Conservation (phyloP, 73 alveolate genomes). For the Effrenium voratum region DNA sequence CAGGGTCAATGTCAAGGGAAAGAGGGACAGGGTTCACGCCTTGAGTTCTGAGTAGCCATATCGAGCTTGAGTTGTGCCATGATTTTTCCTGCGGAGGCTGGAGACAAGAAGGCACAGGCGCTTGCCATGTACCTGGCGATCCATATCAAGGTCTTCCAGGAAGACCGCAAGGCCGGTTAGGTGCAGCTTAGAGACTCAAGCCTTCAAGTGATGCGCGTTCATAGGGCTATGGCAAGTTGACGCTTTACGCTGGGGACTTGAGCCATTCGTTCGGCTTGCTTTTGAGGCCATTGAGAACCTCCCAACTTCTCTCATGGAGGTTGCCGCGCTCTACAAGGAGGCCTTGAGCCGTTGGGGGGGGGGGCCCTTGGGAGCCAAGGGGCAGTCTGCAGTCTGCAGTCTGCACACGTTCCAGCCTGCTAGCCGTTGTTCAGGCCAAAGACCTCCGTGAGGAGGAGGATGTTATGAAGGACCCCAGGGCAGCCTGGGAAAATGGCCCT, state of each 20-base stretch:
- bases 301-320: constrained; percentile 53
- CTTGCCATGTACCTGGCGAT: constrained; percentile 65
- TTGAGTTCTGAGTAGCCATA: too few species aligned
- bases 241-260: neutral
- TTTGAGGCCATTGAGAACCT: constrained; percentile 66
- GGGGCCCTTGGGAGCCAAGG: too few species aligned
- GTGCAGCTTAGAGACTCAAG: neutral
- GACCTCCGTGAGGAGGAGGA: constrained; percentile 52
- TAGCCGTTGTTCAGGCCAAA: neutral
- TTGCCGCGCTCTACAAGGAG: constrained; percentile 61
- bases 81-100: constrained; percentile 15
- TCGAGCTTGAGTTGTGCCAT: too few species aligned
- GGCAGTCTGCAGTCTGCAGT: neutral
- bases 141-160: constrained; percentile 79
- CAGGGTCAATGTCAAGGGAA: neutral
- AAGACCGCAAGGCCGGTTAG: constrained; percentile 24
- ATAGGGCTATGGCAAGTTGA: neutral
- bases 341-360: neutral
- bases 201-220: neutral
- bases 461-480: constrained; percentile 42
- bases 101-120: constrained; percentile 80
- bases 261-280: neutral
- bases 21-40: neutral
- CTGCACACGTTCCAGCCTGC: neutral
- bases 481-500: too few species aligned